Percentiles rank a stretch among this genome's conserved stretches.
phyloP scores from a whole-genome alignment of 2,329 filamentous ascomycete genomes.

The Trichoderma pleuroti region DNA sequence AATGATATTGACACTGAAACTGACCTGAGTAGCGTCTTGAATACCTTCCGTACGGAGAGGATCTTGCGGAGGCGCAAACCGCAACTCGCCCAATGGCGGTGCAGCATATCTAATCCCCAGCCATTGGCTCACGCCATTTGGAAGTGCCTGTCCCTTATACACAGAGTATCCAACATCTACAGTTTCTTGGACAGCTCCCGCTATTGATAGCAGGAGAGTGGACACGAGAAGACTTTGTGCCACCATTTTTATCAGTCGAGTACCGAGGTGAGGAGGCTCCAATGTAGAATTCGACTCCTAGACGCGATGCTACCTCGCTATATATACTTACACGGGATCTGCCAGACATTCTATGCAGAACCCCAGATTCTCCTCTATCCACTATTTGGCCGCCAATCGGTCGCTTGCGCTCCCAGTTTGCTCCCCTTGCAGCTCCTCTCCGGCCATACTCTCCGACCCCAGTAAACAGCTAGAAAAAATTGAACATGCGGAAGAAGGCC shows the following conservation, averaged over 20 bases:
- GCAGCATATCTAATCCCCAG: constrained; percentile 72
- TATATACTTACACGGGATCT: neutral
- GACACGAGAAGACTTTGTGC: neutral
- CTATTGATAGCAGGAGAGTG: constrained; percentile 12
- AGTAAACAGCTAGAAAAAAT: neutral
- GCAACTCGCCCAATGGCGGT: constrained; percentile 59
- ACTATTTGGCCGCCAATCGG: neutral
- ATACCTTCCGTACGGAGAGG: constrained; percentile 46
- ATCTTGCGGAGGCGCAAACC: constrained; percentile 66
- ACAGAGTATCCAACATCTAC: constrained; percentile 65
- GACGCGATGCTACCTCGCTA: neutral
- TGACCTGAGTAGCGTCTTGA: constrained; percentile 54
- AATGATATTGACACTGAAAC: constrained; percentile 7
- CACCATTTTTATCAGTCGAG: neutral
- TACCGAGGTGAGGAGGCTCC: neutral
- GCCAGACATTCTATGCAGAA: neutral
- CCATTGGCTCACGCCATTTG: constrained; percentile 65
- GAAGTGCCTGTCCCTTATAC: constrained; percentile 55
- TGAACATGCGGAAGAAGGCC: neutral
- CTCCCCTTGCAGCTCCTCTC: constrained; percentile 28
- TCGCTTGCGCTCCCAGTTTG: neutral
- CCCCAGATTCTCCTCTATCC: neutral
- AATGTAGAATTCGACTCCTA: neutral
- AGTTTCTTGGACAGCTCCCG: constrained; percentile 24
- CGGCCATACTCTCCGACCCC: neutral